A percentile compares a stretch with the other conserved stretches of the same genome.
These are phyloP conservation scores for Lactuca saligna DNA, from an alignment of 129 eudicot species.

Conservation along the genomic window DNA sequence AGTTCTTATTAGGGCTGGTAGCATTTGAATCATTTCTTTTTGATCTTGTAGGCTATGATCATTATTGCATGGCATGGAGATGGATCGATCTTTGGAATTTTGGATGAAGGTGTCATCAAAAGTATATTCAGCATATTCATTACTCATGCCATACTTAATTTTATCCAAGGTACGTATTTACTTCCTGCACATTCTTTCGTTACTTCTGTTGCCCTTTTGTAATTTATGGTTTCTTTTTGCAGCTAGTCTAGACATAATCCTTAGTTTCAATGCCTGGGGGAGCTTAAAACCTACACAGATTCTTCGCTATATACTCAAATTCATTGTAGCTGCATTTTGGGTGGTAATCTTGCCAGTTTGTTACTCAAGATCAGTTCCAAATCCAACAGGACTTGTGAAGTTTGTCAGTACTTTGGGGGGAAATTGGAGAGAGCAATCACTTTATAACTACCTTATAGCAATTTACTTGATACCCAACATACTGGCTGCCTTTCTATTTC, in stretches of 20 bases:
- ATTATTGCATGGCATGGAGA: conserved; percentile 87
- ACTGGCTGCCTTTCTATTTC: conserved; percentile 70
- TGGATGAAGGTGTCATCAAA: conserved; percentile 55
- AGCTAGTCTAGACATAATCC: conserved; percentile 82
- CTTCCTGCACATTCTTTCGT: conserved; percentile 1
- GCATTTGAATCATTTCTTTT: conserved; percentile 2
- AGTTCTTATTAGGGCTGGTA: conserved; percentile 3
- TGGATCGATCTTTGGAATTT: conserved; percentile 54
- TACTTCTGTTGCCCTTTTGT: not conserved
- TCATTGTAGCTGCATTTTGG: conserved; percentile 84
- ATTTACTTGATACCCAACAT: conserved; percentile 81
- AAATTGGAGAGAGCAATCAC: conserved; percentile 51
- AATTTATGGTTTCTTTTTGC: conserved; percentile 27
- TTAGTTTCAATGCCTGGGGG: conserved; percentile 89
- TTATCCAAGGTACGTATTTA: conserved; percentile 59
- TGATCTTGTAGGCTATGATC: conserved; percentile 75
- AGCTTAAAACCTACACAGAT: conserved; percentile 79
- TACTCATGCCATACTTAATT: conserved; percentile 80
- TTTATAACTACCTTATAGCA: conserved; percentile 69
- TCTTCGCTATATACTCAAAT: conserved; percentile 79
- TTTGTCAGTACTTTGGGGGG: conserved; percentile 69
- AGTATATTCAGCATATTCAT: conserved; percentile 83
- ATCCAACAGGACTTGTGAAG: conserved; percentile 79
- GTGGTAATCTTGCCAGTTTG: conserved; percentile 75
- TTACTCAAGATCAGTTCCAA: conserved; percentile 65